A percentile compares a stretch with the other conserved stretches of the same genome.
Conservation (phyloP, 208 protist genomes). For the Trypanosoma avium region DNA sequence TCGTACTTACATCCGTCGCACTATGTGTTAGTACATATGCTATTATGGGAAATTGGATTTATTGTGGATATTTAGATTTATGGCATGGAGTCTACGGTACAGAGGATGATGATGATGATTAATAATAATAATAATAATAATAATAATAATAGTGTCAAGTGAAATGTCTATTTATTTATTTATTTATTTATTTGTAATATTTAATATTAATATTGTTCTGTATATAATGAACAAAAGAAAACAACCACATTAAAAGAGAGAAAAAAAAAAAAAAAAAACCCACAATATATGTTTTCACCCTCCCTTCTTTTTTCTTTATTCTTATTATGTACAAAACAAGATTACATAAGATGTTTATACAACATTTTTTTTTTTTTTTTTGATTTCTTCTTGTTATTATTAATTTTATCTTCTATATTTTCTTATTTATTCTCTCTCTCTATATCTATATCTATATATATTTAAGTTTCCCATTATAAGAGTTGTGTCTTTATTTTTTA, state of each 20-base stretch:
- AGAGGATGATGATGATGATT: conserved; percentile 63
- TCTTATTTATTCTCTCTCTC: background rate
- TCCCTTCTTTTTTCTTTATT: background rate
- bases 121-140: too few relatives aligned
- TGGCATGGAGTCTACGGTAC: conserved; percentile 77
- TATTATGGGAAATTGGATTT: conserved; percentile 83
- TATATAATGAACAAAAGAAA: too few relatives aligned
- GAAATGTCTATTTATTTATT: background rate
- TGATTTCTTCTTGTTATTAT: background rate
- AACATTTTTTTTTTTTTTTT: background rate
- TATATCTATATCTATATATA: background rate
- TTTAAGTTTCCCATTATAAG: background rate
- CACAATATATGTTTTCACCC: too few relatives aligned
- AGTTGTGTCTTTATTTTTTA: conserved; percentile 13
- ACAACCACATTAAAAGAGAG: too few relatives aligned
- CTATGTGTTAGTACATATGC: conserved; percentile 65
- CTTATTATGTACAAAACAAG: background rate
- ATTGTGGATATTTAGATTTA: conserved; percentile 74
- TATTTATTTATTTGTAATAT: too few relatives aligned
- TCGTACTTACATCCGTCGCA: background rate
- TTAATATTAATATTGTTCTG: too few relatives aligned
- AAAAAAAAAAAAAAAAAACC: too few relatives aligned
- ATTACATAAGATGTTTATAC: background rate
- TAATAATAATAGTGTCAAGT: too few relatives aligned
- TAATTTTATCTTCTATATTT: background rate